Evolutionary conservation across 345 rosid species (phyloP), one percentile per base, ranked within the genome.

Genomic region (Atalantia buxifolia): DNA sequence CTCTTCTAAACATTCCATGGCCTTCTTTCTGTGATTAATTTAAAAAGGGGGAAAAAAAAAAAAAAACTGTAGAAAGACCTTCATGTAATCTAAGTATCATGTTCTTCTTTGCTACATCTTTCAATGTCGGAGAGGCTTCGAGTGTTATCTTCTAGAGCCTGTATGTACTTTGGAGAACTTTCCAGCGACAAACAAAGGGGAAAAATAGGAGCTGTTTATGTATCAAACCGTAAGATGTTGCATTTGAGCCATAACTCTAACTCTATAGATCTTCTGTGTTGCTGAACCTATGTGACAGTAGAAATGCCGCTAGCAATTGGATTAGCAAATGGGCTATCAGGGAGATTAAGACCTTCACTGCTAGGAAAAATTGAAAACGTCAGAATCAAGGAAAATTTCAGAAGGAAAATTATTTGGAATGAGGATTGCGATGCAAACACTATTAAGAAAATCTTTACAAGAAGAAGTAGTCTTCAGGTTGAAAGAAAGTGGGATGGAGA

Each of bases 291-390:
- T 60, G 78, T 77, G 81, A 77, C 75, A 18, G 80, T 40, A 42
- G 86, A 81, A 65, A 80, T 86, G 81, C 82, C 61, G 71, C 83
- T 85, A 71, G 78, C 69, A 80, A 85, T 69, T 9, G 81, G 78
- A 38, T 88, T 66, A 7, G 90, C 81, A 48, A 90, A 90, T 0
- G 90, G 93, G 68, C 90, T 90, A 75, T 88, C 91, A 1, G 91
- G 91, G 35, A 86, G 86, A 77, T 87, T 79, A 30, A 85, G 78
- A 74, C 80, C 83, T 77, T 90, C 87, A 31, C 87, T 86, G 89
- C 83, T 31, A 68, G 67, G 67, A 50, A 13, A 36, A 38, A 60
- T 18, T 4, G 55, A 72, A 50, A 62, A 67, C 9, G 64, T 35
- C 28, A 69, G 33, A 62, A 56, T 45, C 13, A 65, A 64, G 30